Conservation (phyloP, 2,329 filamentous ascomycete genomes). For the Neopestalotiopsis rosae region DNA sequence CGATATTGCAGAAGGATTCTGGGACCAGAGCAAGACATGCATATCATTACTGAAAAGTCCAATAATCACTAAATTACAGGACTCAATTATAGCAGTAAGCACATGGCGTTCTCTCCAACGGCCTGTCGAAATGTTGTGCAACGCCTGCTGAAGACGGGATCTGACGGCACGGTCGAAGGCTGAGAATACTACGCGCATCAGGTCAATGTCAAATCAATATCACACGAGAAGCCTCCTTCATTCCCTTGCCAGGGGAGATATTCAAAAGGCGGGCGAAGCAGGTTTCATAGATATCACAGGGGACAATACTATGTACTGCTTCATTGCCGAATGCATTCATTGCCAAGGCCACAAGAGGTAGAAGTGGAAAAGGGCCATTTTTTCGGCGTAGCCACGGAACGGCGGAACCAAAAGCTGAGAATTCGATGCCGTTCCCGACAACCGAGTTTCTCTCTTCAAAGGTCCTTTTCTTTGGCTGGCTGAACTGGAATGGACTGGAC, state of each 20-base stretch:
- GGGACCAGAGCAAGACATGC: neutral
- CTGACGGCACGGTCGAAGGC: neutral
- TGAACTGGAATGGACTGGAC: neutral
- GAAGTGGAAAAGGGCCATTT: too few species aligned
- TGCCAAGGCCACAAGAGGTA: too few species aligned
- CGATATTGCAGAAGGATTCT: neutral
- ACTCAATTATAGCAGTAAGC: neutral
- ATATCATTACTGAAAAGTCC: neutral
- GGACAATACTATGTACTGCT: too few species aligned
- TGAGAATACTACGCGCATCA: neutral
- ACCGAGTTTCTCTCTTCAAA: neutral
- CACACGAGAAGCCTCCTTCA: too few species aligned
- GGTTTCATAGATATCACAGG: too few species aligned
- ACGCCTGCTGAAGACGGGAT: neutral
- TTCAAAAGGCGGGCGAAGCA: too few species aligned
- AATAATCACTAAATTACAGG: neutral
- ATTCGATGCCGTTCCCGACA: conserved; percentile 3
- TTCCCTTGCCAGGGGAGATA: too few species aligned
- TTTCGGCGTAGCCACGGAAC: too few species aligned
- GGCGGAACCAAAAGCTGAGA: neutral
- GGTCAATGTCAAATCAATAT: too few species aligned
- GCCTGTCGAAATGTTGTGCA: neutral
- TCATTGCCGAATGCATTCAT: too few species aligned
- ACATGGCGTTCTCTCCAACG: neutral
- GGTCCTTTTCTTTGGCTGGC: neutral